phyloP scores from a whole-genome alignment of 2,329 filamentous ascomycete species.

The Xylariaceae sp. region DNA sequence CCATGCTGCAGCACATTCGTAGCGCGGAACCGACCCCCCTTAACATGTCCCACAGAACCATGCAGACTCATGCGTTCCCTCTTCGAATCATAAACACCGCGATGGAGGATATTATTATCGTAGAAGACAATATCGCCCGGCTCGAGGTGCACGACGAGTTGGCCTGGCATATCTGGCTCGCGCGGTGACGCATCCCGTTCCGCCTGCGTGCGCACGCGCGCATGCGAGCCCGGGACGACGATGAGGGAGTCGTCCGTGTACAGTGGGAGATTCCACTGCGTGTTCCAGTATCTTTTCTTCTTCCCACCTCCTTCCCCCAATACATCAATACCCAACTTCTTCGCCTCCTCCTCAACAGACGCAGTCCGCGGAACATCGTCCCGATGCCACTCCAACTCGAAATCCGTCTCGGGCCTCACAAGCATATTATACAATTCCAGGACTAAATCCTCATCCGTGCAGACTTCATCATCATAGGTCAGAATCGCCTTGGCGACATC shows the following conservation, averaged over 20 bases:
- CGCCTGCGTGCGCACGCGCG: constrained; percentile 59
- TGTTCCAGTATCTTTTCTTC: constrained; percentile 50
- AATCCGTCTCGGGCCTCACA: constrained; percentile 64
- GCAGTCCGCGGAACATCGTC: constrained; percentile 72
- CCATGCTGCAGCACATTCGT: constrained; percentile 73
- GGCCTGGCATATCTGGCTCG: constrained; percentile 54
- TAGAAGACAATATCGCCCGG: constrained; percentile 83
- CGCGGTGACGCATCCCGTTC: constrained; percentile 66
- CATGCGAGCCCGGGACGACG: constrained; percentile 72
- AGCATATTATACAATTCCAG: constrained; percentile 86
- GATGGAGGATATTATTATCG: constrained; percentile 80
- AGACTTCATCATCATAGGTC: constrained; percentile 30
- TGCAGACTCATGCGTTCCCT: constrained; percentile 66
- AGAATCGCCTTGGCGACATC: constrained; percentile 61
- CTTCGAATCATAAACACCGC: constrained; percentile 56
- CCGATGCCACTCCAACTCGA: constrained; percentile 76
- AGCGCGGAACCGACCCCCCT: constrained; percentile 52
- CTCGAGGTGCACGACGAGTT: constrained; percentile 60
- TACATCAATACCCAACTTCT: constrained; percentile 41
- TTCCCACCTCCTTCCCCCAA: neutral
- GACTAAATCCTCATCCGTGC: constrained; percentile 57
- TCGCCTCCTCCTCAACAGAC: constrained; percentile 59
- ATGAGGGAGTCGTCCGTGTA: constrained; percentile 65
- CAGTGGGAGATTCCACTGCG: constrained; percentile 83
- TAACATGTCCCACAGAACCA: constrained; percentile 61